Conservation (phyloP, 768 basidiomycete species). For the Mycena sanguinolenta region DNA sequence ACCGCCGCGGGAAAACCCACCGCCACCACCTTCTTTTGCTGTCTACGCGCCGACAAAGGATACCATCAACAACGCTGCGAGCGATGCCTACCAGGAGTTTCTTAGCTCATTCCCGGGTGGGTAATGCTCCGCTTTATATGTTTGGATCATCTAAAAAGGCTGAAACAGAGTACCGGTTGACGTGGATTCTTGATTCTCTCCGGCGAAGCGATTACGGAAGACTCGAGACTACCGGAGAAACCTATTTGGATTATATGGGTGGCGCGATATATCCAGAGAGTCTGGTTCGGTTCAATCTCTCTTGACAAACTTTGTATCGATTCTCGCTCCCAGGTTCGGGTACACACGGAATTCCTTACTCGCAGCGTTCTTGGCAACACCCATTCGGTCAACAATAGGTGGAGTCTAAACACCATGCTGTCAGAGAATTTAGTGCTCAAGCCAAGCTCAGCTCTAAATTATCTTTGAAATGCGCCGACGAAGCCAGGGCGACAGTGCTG, state of each 20-base stretch:
- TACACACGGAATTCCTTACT: constrained; percentile 78
- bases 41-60: constrained; percentile 37
- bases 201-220: constrained; percentile 73
- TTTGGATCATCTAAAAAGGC: too few species aligned
- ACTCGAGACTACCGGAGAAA: constrained; percentile 73
- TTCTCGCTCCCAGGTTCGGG: too few species aligned
- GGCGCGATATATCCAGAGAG: constrained; percentile 85
- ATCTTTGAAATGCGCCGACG: constrained; percentile 73
- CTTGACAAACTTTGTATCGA: too few species aligned
- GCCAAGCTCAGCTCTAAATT: constrained; percentile 69
- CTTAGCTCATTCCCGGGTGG: constrained; percentile 40
- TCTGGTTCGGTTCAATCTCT: too few species aligned
- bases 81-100: constrained; percentile 39
- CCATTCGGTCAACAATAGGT: constrained; percentile 88
- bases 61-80: constrained; percentile 31
- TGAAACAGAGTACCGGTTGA: constrained; percentile 68
- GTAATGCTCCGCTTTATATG: constrained; percentile 8
- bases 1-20: constrained; percentile 15
- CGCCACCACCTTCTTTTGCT: constrained; percentile 53
- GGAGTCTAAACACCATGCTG: constrained; percentile 20
- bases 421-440: constrained; percentile 26
- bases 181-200: constrained; percentile 79
- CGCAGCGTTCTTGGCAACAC: constrained; percentile 83
- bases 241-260: constrained; percentile 91
- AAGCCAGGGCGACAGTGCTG: constrained; percentile 80